phyloP scores from a whole-genome alignment of 2,329 filamentous ascomycete genomes.

The Cercospora citrullina region DNA sequence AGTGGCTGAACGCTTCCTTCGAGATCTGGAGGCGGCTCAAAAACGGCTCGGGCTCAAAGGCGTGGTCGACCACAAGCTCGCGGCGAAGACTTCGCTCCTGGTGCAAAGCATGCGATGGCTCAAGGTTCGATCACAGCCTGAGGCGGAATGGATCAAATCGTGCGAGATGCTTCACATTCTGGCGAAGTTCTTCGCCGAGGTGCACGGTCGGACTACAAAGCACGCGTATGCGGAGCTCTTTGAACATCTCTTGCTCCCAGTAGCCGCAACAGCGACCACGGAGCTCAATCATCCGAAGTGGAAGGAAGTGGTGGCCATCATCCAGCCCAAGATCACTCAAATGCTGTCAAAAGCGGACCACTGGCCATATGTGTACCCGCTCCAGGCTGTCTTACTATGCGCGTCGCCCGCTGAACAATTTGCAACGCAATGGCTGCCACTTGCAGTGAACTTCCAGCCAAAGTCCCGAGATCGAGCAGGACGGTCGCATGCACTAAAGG shows the following conservation, averaged over 20 bases:
- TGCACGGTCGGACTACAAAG: conserved; percentile 87
- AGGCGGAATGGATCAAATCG: conserved; percentile 77
- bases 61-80: conserved; percentile 65
- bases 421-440: conserved; percentile 78
- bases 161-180: conserved; percentile 85
- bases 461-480: conserved; percentile 81
- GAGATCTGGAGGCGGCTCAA: conserved; percentile 75
- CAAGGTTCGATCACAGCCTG: conserved; percentile 70
- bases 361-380: conserved; percentile 84
- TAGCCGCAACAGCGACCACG: conserved; percentile 72
- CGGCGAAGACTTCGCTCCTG: conserved; percentile 82
- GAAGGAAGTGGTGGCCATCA: conserved; percentile 77
- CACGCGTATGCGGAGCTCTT: conserved; percentile 92
- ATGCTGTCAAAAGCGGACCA: conserved; percentile 91
- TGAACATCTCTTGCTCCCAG: conserved; percentile 79
- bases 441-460: conserved; percentile 74
- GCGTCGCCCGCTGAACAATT: conserved; percentile 84
- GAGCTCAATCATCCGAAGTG: conserved; percentile 81
- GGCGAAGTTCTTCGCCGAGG: conserved; percentile 77
- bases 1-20: conserved; percentile 78
- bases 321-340: conserved; percentile 75
- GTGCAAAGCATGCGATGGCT: conserved; percentile 90
- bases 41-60: conserved; percentile 73
- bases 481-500: conserved; percentile 78
- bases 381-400: conserved; percentile 84